Evolutionary conservation across 225 moss, liverwort and hornwort genomes (phyloP).

Genomic region (Sphagnum contortum): DNA sequence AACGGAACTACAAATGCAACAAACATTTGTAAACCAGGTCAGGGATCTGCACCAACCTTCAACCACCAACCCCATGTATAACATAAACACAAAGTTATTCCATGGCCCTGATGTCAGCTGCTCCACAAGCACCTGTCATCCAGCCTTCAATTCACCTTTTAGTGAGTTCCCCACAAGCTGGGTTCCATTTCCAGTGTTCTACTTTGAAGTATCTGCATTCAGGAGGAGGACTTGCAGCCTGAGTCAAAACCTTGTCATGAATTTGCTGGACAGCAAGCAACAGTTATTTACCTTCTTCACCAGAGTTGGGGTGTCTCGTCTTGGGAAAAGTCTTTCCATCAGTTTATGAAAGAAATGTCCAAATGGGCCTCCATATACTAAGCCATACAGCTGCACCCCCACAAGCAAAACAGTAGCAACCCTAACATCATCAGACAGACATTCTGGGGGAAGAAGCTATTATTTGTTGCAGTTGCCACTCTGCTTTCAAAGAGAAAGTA

Average conservation of each 20-base stretch:
- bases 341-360: slow-evolving; percentile 89
- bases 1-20: too few species aligned
- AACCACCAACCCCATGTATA: slow-evolving; percentile 67
- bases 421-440: neutral
- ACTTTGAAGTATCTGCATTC: too few species aligned
- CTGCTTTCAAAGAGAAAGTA: too few species aligned
- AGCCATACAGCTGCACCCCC: slow-evolving; percentile 67
- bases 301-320: slow-evolving; percentile 64
- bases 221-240: neutral
- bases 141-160: neutral
- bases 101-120: slow-evolving; percentile 93
- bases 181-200: too few species aligned
- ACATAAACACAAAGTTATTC: slow-evolving; percentile 87
- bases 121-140: slow-evolving; percentile 72
- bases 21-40: too few species aligned
- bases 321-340: slow-evolving; percentile 71
- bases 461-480: too few species aligned
- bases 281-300: slow-evolving; percentile 56
- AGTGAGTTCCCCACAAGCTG: too few species aligned
- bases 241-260: neutral
- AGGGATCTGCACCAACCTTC: slow-evolving; percentile 45
- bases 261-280: too few species aligned
- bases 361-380: slow-evolving; percentile 84
- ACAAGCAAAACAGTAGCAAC: neutral
- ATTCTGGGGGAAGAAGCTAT: neutral